These are phyloP conservation scores for Globisporangium apiculatum DNA, from an alignment of 352 stramenopile species.

Conservation along the genomic window DNA sequence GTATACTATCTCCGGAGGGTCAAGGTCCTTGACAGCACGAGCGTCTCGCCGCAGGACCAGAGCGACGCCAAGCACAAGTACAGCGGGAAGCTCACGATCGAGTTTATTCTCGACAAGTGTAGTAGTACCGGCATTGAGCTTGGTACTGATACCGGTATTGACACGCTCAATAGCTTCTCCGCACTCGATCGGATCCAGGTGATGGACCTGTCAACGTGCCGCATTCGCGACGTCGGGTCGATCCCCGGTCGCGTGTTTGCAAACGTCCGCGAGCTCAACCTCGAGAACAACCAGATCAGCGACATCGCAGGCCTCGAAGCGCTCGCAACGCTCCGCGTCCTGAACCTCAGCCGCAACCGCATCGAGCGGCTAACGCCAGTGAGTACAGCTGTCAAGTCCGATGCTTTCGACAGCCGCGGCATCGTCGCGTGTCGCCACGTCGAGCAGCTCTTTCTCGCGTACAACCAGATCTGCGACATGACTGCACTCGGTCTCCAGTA, in stretches of 20 bases:
- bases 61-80: conserved; percentile 85
- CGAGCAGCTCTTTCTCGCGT: conserved; percentile 60
- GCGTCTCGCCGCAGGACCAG: conserved; percentile 65
- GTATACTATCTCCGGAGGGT: conserved; percentile 76
- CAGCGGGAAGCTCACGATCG: conserved; percentile 76
- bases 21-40: conserved; percentile 79
- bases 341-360: conserved; percentile 76
- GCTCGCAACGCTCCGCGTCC: conserved; percentile 45
- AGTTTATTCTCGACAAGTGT: conserved; percentile 83
- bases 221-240: conserved; percentile 57
- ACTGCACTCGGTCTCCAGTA: conserved; percentile 53
- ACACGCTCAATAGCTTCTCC: neutral
- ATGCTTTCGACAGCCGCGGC: conserved; percentile 33
- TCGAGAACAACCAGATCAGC: conserved; percentile 83
- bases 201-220: conserved; percentile 68
- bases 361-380: conserved; percentile 44
- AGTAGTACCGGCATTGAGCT: conserved; percentile 8
- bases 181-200: conserved; percentile 57
- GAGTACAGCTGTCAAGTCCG: conserved; percentile 16
- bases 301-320: conserved; percentile 61
- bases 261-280: conserved; percentile 62
- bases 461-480: conserved; percentile 83
- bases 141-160: no score
- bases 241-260: conserved; percentile 56
- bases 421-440: conserved; percentile 59